Conservation (phyloP, 345 rosid species). For the Eucalyptus decipiens region DNA sequence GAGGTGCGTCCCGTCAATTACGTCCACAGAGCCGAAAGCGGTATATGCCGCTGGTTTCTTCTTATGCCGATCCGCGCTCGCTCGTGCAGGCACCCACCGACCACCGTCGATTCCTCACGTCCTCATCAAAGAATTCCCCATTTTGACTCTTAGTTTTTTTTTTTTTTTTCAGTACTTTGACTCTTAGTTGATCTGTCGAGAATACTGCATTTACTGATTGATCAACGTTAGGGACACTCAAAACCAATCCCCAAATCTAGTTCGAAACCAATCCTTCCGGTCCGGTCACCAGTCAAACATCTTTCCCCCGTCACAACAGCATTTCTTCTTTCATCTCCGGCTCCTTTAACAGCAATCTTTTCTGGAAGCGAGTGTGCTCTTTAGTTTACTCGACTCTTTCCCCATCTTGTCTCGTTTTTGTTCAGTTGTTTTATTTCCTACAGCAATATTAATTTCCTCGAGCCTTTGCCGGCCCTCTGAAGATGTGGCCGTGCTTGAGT, state of each 20-base stretch:
- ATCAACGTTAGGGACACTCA: not conserved
- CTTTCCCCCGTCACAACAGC: no score
- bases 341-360: not conserved
- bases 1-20: not conserved
- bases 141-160: not conserved
- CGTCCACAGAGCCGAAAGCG: not conserved
- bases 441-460: not conserved
- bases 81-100: not conserved
- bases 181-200: not conserved
- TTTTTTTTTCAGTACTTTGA: no score
- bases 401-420: not conserved
- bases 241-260: not conserved
- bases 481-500: not conserved
- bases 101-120: not conserved
- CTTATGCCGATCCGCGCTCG: not conserved
- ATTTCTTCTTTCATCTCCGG: no score
- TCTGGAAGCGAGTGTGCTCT: not conserved
- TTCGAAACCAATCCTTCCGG: not conserved
- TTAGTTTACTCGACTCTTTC: not conserved
- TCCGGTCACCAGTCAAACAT: not conserved
- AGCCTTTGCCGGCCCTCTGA: not conserved
- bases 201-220: not conserved
- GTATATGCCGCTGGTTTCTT: not conserved
- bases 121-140: not conserved
- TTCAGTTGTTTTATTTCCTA: not conserved